Base-by-base conservation (phyloP, 2,329 filamentous ascomycete genomes). In the Lomentospora prolificans region DNA sequence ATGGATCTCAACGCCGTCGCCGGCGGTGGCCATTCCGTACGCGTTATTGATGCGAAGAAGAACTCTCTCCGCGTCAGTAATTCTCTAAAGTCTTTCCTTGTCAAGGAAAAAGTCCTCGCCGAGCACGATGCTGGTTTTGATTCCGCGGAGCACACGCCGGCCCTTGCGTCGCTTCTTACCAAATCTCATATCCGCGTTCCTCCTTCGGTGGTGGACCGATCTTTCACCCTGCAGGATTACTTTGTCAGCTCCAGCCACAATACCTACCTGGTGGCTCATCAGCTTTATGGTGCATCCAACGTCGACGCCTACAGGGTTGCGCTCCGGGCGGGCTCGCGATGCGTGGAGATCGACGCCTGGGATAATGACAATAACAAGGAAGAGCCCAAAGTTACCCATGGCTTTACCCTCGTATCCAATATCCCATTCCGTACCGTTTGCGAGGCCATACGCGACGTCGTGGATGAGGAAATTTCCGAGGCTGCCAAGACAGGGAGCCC, bases 321-420 rank as follows among this genome's bases (percentile, higher is more conserved):
- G 0, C 70, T 89, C 14, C 71, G 69, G 28, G 79, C 82, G 0
- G 85, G 85, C 1, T 82, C 83, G 2, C 74, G 85, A 5, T 89
- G 85, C 61, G 84, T 89, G 36, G 85, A 89, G 68, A 88, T 88
- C 55, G 85, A 88, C 63, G 85, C 82, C 1, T 89, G 85, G 85
- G 84, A 88, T 62, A 75, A 84, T 51, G 72, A 77, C 36, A 77
- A 82, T 7, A 66, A 85, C 61, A 69, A 69, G 39, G 75, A 81
- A 8, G 84, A 87, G 65, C 84, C 84, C 3, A 87, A 86, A 64
- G 84, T 87, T 54, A 87, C 84, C 0, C 84, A 87, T 63, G 84
- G 84, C 1, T 87, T 81, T 65, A 87, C 84, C 0, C 71, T 87
- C 2, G 82, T 86, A 3, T 86, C 82, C 7, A 71, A 86, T 61